Base-by-base conservation (phyloP, 371 early-diverging fungal species). In the Coemansia sp. region DNA sequence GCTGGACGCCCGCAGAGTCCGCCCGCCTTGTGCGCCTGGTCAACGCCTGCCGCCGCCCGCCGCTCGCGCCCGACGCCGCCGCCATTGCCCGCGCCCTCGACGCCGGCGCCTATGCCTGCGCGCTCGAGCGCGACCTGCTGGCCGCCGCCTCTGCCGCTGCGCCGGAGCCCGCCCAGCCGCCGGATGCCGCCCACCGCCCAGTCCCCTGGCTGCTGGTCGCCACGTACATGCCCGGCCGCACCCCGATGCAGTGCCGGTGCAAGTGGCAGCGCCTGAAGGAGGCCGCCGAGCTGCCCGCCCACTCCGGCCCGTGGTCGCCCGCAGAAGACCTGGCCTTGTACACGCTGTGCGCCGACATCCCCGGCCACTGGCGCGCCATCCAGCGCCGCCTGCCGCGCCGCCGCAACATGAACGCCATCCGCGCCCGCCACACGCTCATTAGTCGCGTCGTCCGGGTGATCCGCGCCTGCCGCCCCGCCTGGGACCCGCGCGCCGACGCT, bases 311-410 rank as follows among this genome's bases (percentile, higher is more conserved):
- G 38, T 73, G 73, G 73, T 51, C 70, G 5, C n/a, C 38, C 3
- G 73, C 63, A 5, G 73, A 73, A n/a, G 73, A 73, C 32, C 35
- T 11, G 26, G 13, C 11, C 50, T 50, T 73, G 42, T 73, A 69
- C 55, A 8, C 6, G 34, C 42, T 64, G n/a, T 34, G 42, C 14
- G n/a, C 4, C 7, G 11, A 48, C 35, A 48, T 54, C 1, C 69
- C 69, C 0, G 30, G 30, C 8, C 31, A 42, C 11, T 62, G 58
- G 67, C 5, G 3, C 32, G 62, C 63, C 59, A 63, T 70, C 6
- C 10, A 49, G 20, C 16, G n/a, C 32, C 14, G 14, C 1, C 34
- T 67, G 47, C 62, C 67, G 10, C 62, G 67, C 5, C 31, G 9
- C 26, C 55, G 61, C 8, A 11, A 11, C 38, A 13, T 7, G 26